Conservation (phyloP, 2,329 filamentous ascomycete species). For the Fusarium sp. region DNA sequence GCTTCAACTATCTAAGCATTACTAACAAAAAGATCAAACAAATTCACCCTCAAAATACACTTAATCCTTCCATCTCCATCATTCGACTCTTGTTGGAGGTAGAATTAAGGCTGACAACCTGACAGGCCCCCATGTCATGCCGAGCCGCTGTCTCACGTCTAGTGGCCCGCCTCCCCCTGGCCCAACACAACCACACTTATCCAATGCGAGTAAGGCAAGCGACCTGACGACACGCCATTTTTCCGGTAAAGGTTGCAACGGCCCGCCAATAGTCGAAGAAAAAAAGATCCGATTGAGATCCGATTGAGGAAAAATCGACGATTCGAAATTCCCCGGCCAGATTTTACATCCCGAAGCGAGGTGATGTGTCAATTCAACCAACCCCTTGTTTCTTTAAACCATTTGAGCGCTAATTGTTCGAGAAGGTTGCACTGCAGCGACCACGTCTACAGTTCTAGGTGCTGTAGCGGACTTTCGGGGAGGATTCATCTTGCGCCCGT, state of each 20-base stretch:
- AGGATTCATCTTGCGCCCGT: background rate
- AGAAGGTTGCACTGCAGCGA: constrained; percentile 6
- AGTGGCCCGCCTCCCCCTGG: constrained; percentile 7
- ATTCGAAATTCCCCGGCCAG: constrained; percentile 19
- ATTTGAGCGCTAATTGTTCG: background rate
- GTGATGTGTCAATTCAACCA: background rate
- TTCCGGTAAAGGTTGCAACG: constrained; percentile 14
- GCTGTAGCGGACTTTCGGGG: background rate
- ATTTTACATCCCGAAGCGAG: background rate
- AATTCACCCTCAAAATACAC: background rate
- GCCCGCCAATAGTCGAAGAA: constrained; percentile 9
- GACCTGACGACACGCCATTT: background rate
- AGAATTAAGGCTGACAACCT: constrained; percentile 7
- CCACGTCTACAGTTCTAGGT: background rate
- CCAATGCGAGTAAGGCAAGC: constrained; percentile 15
- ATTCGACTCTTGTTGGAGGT: background rate
- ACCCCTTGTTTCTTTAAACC: no score
- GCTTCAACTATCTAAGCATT: background rate
- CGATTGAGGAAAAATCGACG: background rate
- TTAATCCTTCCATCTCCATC: background rate
- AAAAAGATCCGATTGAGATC: constrained; percentile 4
- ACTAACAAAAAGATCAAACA: background rate
- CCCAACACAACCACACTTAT: constrained; percentile 8
- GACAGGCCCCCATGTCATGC: constrained; percentile 17
- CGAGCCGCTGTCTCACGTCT: constrained; percentile 20